Base-by-base conservation (phyloP, 441 rosid species). In the Pelargonium cotyledonis region DNA sequence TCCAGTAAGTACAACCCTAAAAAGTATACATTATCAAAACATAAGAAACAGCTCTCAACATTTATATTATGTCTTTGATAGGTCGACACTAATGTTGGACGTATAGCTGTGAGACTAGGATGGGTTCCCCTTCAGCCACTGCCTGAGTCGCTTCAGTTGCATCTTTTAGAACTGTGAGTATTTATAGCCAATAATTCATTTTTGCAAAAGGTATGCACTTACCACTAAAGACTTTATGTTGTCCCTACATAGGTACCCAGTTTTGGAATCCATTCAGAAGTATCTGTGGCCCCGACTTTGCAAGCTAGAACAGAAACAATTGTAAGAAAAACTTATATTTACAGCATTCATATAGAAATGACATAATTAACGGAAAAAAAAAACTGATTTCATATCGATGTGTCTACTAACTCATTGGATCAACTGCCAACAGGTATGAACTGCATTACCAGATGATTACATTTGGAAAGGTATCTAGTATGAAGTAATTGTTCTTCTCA, bases 51-150 rank as follows among this genome's bases (percentile, higher is more conserved):
- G 46, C 31, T 70, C 71, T 65, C 47, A 68, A 75, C 68, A 63
- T 71, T 57, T 46, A 60, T 53, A 31, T 35, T 29, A 67, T 60
- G 57, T 72, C 70, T 69, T 69, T 77, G 49, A 70, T 85, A 95
- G 99, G 99, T 95, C 66, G 99, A 92, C 81, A 95, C 98, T 0
- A 92, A 95, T 75, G 99, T 95, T 41, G 99, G 98, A 76, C 87
- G 97, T 21, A 95, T 95, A 78, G 99, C 98, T 8, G 98, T 95
- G 73, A 83, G 99, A 79, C 76, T 95, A 66, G 99, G 99, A 80
- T 95, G 99, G 99, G 99, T 92, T 63, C 99, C 99, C 66, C 88
- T 95, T 58, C 92, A 88, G 77, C 97, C 99, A 41, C 77, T 95
- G 77, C 99, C 99, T 23, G 98, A 92, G 71, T 85, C 95, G 72